Conservation (phyloP, 23 red algal species). For the Cyanidium caldarium region DNA sequence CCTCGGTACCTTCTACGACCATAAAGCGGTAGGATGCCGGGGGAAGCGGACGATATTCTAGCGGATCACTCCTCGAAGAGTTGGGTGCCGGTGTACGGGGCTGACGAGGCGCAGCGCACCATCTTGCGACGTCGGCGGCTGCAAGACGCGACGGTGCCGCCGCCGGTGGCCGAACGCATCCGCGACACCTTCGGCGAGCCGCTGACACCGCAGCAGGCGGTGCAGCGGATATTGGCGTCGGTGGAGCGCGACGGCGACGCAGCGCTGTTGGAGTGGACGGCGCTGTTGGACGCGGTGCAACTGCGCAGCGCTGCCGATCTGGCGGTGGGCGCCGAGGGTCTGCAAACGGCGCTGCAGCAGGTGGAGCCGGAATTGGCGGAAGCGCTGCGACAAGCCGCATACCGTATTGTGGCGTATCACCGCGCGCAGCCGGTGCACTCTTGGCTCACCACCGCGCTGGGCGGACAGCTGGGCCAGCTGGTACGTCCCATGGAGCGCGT, state of each 20-base stretch:
- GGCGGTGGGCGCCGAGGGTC: slow-evolving; percentile 2
- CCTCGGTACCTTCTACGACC: too few relatives aligned
- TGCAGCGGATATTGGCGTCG: slow-evolving; percentile 43
- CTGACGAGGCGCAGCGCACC: slow-evolving; percentile 23
- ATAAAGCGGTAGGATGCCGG: too few relatives aligned
- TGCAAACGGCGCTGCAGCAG: background rate
- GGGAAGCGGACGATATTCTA: too few relatives aligned
- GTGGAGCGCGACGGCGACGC: slow-evolving; percentile 37
- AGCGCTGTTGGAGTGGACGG: slow-evolving; percentile 44
- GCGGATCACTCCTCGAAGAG: too few relatives aligned
- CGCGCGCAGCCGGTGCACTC: slow-evolving; percentile 42
- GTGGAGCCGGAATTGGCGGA: slow-evolving; percentile 14
- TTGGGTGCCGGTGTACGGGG: slow-evolving; percentile 23
- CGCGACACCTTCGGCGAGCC: slow-evolving; percentile 39
- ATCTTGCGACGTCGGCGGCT: slow-evolving; percentile 51
- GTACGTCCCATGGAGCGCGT: slow-evolving; percentile 72
- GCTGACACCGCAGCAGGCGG: slow-evolving; percentile 41
- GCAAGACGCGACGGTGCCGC: slow-evolving; percentile 37
- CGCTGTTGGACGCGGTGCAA: slow-evolving; percentile 44
- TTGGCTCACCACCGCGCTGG: slow-evolving; percentile 69
- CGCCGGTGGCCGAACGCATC: slow-evolving; percentile 34
- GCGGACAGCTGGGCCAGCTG: slow-evolving; percentile 56
- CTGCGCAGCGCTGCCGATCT: slow-evolving; percentile 6
- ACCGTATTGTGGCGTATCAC: slow-evolving; percentile 56
- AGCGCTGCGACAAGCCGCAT: slow-evolving; percentile 26